Evolutionary conservation across 495 filamentous ascomycete species (phyloP), one percentile per base, ranked within the genome.

Genomic region (Neurospora sp.): DNA sequence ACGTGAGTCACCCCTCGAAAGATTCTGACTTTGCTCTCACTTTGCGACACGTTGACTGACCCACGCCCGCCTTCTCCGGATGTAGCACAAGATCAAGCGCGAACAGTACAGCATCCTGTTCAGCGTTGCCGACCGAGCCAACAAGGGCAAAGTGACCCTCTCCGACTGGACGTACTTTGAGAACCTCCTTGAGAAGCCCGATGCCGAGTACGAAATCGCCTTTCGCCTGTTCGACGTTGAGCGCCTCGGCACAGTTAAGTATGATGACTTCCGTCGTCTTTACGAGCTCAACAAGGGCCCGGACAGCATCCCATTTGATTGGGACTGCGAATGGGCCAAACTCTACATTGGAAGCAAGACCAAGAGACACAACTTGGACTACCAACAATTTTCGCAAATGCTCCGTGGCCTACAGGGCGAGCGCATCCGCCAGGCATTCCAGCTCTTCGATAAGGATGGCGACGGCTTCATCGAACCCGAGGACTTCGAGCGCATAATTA

Each of bases 331-430:
- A 81, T 99, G 96, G 96, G 95, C 93, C n/a, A 93, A 90, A 69
- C 86, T 99, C 72, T 98, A 99, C 82, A 91, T 93, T 72, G 96
- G 96, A 40, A 89, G 91, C 73, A 93, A 90, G 83, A 91, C 90
- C 78, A 89, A 90, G 78, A 87, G 94, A 42, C 96, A 97, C 81
- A 88, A 91, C 72, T 90, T 99, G 83, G 94, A 94, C 75, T 99
- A 99, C 82, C 91, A 93, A 11, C 95, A 99, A 81, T 99, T 99
- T 83, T 91, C 96, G 40, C 96, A 99, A 83, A 97, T 99, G 95
- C 87, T 99, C 74, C 92, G 95, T 72, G 96, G 94, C 40, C 85
- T 99, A 73, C 95, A 98, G 82, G 96, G 95, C 22, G 96, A 99
- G 88, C 88, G 93, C 74, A 94, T 99, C 76, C 87, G 96, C 70